Evolutionary conservation across 495 filamentous ascomycete genomes (phyloP), one percentile per base, ranked within the genome.

Genomic region (Neurospora sp.): DNA sequence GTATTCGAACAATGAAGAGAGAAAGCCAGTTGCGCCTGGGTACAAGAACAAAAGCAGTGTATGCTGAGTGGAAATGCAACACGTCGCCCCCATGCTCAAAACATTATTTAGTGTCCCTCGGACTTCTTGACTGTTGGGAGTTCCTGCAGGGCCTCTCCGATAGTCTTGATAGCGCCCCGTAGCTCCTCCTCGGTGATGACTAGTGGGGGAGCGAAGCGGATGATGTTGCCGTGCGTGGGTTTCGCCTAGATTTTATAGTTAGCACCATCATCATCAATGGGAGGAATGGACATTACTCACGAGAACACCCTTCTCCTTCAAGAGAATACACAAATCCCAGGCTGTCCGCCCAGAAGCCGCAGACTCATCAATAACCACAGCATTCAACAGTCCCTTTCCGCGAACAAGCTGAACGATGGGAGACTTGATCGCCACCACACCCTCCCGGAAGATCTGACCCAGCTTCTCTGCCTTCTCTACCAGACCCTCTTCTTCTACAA

Each of bases 171-270:
- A 8, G 92, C 92, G 73, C 91, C 86, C 75, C 91, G 86, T 69
- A 99, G 94, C 85, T 98, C 90, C 70, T 90, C 90, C 75, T 96
- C 92, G 20, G 89, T 90, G 77, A 99, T 95, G 41, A 95, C 91
- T 71, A 97, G 81, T 41, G 94, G 92, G 72, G 94, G 94, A 44
- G 96, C 94, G 73, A 98, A 94, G 16, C 94, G 90, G 70, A 98
- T 98, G 83, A 98, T 98, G 81, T 98, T 98, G 77, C 97, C 90
- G 82, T 99, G 96, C 41, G 96, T 99, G 11, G 96, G 96, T 88
- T 99, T 99, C 73, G 96, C 96, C 93, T 97, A 69, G 3, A 14
- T 62, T 35, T 18, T 16, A 11, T 12, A 44, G 16, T 76, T 59
- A 72, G 62, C n/a, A 44, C 4, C 7, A 31, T 18, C 40, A 10